Evolutionary conservation across 306 rosid genomes (phyloP), one percentile per base, ranked within the genome.

Genomic region (Vachellia pachyceras): DNA sequence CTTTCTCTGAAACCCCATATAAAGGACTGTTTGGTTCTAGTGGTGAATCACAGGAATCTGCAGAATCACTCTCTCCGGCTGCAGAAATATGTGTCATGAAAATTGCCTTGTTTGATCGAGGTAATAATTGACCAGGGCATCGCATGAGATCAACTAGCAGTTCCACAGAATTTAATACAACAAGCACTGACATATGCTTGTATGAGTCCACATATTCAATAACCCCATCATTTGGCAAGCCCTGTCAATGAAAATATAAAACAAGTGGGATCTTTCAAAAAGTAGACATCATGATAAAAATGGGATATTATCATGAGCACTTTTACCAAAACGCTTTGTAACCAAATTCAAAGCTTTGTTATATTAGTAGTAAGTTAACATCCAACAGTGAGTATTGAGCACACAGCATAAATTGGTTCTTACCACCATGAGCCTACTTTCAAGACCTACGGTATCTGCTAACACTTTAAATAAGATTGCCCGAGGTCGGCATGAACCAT

Each of bases 21-120:
- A 95, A 88, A 87, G 99, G 99, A 85, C 99, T 95, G 84, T 91
- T 95, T 60, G 99, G 99, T 82, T 95, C 99, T 63, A 95, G 78
- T 29, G 99, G 79, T 29, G 99, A 95, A 85, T 95, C 99, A 81
- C 99, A 95, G 2, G 98, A 95, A 78, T 95, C 99, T 17, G 99
- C 99, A 36, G 98, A 91, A 91, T 95, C 99, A 81, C 99, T 95
- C 84, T 95, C 99, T 76, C 97, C 99, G 20, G 94, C 99, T 23
- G 94, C 98, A 68, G 96, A 91, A 78, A 95, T 78, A 83, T 93
- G 99, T 73, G 96, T 87, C 98, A 95, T 89, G 79, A 89, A 91
- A 86, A 95, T 86, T 78, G 97, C 90, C 84, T 90, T 93, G 82
- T 94, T 89, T 74, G 99, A 90, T 39, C 82, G 89, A 22, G 94